Percentiles rank a stretch among this genome's conserved stretches.
These are phyloP conservation scores for Cicer bijugum DNA, from an alignment of 306 rosid genomes.

Conservation along the genomic window DNA sequence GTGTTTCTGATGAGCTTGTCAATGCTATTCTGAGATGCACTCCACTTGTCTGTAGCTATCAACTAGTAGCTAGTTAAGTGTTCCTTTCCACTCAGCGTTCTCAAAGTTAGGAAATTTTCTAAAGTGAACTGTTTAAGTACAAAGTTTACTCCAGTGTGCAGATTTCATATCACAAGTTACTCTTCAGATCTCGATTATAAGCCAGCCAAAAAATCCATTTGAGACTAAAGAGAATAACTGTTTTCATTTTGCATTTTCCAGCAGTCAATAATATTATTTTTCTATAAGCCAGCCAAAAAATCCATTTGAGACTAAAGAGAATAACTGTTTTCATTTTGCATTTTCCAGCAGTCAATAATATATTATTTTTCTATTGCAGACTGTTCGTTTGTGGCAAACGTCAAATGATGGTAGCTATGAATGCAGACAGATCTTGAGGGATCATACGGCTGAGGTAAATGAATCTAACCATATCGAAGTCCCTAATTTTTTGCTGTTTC, in stretches of 20 bases:
- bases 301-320: no score
- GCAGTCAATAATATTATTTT: slow-evolving; percentile 26
- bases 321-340: neutral
- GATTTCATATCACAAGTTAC: neutral
- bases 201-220: no score
- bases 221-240: neutral
- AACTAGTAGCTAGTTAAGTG: slow-evolving; percentile 16
- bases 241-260: neutral
- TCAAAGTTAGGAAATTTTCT: neutral
- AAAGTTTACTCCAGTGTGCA: neutral
- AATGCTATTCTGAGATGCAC: neutral
- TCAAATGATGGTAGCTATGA: slow-evolving; percentile 79
- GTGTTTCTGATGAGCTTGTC: slow-evolving; percentile 14
- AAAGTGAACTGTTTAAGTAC: neutral
- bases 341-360: neutral
- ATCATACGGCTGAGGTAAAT: slow-evolving; percentile 89
- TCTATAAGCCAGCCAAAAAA: neutral
- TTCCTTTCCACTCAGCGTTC: neutral
- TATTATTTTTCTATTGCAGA: slow-evolving; percentile 56
- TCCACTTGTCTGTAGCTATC: neutral
- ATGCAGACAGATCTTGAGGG: slow-evolving; percentile 78
- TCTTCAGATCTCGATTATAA: no score
- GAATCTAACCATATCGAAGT: slow-evolving; percentile 18
- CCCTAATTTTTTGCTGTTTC: neutral
- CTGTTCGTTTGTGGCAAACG: slow-evolving; percentile 92